Base-by-base conservation (phyloP, 176 grass and related monocot species). In the Triticum turgidum region DNA sequence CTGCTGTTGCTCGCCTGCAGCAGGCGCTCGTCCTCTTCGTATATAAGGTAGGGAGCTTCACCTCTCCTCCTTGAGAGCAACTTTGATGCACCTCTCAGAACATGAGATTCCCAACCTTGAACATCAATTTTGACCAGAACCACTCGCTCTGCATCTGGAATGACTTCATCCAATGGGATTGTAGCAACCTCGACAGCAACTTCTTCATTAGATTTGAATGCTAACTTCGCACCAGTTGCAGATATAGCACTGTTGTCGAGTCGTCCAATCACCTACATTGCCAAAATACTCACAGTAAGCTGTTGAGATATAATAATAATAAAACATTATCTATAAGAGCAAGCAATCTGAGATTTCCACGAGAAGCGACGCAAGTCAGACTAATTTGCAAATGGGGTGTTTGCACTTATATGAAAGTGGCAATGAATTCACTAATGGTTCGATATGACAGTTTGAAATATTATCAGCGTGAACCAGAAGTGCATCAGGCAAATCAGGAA, bases 241-340 rank as follows among this genome's bases (percentile, higher is more conserved):
- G 96, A 98, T 86, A 98, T 98, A 75, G 93, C 96, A 88, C 96
- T 98, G 82, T 98, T 98, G 52, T 96, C 93, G 5, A 98, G 91
- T 73, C 96, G 92, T 22, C 93, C 96, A 61, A 98, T 92, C 45
- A 98, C 85, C 96, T 96, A 83, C 24, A 33, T 83, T 85, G 84
- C 75, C 79, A 85, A 4, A 78, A 80, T n/a, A 76, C 2, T 42
- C 20, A 82, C 1, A 66, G 22, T 79, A 83, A 90, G 65, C 29
- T n/a, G 29, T 9, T 58, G 1, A 80, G 17, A 71, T 65, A 72
- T 44, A 14, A 73, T 45, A 80, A 73, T 13, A 44, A 5, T 13
- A 47, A 5, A 47, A 5, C 5, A 78, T 52, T 51, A 77, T 82
- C 29, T 61, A 79, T n/a, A 73, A 6, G 62, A 13, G 82, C 17